Evolutionary conservation across 73 alveolate species (phyloP), one percentile per base, ranked within the genome.

Genomic region (Stentor roeselii): DNA sequence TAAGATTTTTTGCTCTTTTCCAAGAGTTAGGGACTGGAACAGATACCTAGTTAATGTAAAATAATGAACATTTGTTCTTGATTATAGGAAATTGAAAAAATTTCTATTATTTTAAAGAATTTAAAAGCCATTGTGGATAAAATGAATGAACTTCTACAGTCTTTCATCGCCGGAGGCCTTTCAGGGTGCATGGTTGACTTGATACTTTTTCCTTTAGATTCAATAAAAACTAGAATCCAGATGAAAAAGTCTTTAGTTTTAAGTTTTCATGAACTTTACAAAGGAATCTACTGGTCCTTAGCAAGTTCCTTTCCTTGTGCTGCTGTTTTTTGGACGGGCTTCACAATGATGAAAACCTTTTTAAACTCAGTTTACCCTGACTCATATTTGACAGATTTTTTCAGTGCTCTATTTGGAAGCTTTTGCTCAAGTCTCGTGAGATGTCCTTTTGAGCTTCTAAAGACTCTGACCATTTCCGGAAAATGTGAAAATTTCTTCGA

Each of bases 251-350:
- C 39, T 1, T 14, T 84, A 36, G 83, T 86, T 61, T 91, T 90
- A 2, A 78, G 78, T 83, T 41, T 74, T 39, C 90, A 83, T 0
- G 86, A 86, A 59, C 85, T 80, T 59, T 92, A 85, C 75, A 78
- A 84, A 74, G 97, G 97, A 0, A 83, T 92, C 27, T 3, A 78
- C 3, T 41, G 89, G 36, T 84, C 97, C 4, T 84, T 92, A 89
- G 59, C 82, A 3, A 93, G 95, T 30, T 82, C 95, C 3, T 92
- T 92, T 84, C 97, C 97, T 32, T 92, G 97, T 60, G 93, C 97
- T 6, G 97, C 92, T 3, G 78, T 78, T 21, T 92, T 92, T 82
- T 92, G 94, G 93, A 60, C 84, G 3, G 37, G 92, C 39, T 92
- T 89, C 60, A 91, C 82, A 76, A 32, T 41, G 0, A 59, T 86